Evolutionary conservation across 139 green algal species (phyloP).

Genomic region (Picochlorum sp.): DNA sequence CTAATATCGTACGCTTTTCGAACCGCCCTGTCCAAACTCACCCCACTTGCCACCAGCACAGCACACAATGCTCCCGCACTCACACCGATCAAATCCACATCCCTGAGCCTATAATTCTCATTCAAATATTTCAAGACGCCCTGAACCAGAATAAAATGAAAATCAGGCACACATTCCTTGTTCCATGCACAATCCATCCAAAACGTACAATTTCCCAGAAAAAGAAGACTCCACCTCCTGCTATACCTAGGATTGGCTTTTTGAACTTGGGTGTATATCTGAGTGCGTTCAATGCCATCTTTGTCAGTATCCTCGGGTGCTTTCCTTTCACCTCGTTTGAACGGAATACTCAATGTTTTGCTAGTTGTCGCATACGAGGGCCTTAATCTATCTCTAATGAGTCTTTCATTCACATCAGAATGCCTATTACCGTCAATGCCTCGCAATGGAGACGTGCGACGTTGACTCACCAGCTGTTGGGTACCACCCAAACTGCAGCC

Average conservation of each 20-base stretch:
- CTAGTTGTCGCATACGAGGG: too few relatives aligned
- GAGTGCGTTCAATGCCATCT: too few relatives aligned
- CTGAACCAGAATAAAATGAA: background rate
- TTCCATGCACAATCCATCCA: background rate
- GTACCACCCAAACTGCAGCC: background rate
- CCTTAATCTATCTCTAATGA: too few relatives aligned
- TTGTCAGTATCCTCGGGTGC: too few relatives aligned
- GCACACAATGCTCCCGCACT: conserved; percentile 31
- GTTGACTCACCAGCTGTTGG: conserved; percentile 6
- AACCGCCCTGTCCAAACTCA: conserved; percentile 34
- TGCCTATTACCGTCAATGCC: too few relatives aligned
- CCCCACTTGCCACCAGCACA: conserved; percentile 32
- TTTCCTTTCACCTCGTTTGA: too few relatives aligned
- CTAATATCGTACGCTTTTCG: conserved; percentile 26
- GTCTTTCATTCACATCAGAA: too few relatives aligned
- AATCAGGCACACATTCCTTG: background rate
- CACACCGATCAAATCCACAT: conserved; percentile 27
- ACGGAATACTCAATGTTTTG: too few relatives aligned
- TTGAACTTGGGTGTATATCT: background rate
- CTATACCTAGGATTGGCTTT: conserved; percentile 1
- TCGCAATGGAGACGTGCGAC: background rate
- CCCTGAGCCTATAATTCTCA: conserved; percentile 28
- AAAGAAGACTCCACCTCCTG: conserved; percentile 14
- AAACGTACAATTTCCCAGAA: conserved; percentile 25
- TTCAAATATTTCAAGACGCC: conserved; percentile 20